phyloP scores from a whole-genome alignment of 352 stramenopile species.

The Phytopythium cucurbitacearum region DNA sequence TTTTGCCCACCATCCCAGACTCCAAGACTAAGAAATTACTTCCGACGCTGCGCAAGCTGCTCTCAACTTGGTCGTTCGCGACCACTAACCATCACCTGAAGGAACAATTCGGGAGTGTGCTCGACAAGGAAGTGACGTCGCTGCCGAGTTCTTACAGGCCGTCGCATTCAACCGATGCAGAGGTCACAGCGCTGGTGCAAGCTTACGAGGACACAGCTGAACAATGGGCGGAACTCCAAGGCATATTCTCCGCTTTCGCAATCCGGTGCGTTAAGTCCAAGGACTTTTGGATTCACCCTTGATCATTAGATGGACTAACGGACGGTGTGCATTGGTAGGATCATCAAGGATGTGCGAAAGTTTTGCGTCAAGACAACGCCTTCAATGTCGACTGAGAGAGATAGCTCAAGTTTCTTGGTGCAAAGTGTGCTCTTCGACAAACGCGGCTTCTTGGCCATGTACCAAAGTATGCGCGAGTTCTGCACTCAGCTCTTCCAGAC shows the following conservation, averaged over 20 bases:
- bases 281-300: neutral
- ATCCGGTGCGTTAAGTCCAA: conserved; percentile 21
- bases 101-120: neutral
- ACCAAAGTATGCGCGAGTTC: conserved; percentile 58
- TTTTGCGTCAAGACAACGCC: conserved; percentile 30
- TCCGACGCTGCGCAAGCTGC: conserved; percentile 42
- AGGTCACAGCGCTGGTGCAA: conserved; percentile 19
- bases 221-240: conserved; percentile 56
- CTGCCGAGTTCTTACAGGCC: conserved; percentile 14
- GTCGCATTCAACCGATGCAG: conserved; percentile 15
- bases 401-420: neutral
- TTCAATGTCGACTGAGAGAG: conserved; percentile 5
- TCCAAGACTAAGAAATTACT: conserved; percentile 59
- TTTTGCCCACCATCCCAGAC: conserved; percentile 46
- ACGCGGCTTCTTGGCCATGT: conserved; percentile 46
- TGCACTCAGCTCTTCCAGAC: conserved; percentile 68
- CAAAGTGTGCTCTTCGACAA: conserved; percentile 41
- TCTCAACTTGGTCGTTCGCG: neutral
- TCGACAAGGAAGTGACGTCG: neutral
- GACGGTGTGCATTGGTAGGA: conserved; percentile 16
- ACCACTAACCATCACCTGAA: neutral
- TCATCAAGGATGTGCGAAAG: conserved; percentile 61
- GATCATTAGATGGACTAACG: neutral
- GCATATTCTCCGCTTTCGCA: conserved; percentile 45
- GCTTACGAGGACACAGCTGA: conserved; percentile 47